Evolutionary conservation across 2,329 filamentous ascomycete genomes (phyloP), one percentile per base, ranked within the genome.

Genomic region (Alternaria ventricosa): DNA sequence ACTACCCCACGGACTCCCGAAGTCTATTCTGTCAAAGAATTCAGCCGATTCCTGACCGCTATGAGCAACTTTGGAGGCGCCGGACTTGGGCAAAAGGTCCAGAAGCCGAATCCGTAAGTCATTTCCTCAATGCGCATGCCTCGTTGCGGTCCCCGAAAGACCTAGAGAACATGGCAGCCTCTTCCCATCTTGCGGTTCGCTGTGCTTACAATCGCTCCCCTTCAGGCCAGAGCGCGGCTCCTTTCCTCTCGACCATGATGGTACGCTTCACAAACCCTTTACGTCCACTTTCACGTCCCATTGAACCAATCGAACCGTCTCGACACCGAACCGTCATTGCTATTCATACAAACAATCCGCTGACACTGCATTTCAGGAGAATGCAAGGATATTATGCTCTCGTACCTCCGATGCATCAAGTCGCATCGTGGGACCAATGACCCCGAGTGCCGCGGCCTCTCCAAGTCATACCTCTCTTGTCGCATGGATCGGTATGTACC

Each of bases 231-330:
- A 97, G 79, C 90, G 94, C 73, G 95, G 95, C 60, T 96, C 93
- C 74, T 98, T 98, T 77, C 95, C 95, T n/a, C 88, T 98, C 60
- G 95, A 98, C 80, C 94, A 97, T 75, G 94, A 97, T 80, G 93
- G 88, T 90, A 82, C 54, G 76, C 63, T 57, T 41, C 22, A 9
- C 27, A 3, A 12, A 5, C 54, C 60, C 54, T 12, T 20, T 6
- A 36, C 45, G 10, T 23, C 44, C 4, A 28, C 20, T 33, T 57
- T 28, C 61, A 92, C 90, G 91, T 75, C n/a, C 15, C 43, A 49
- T 10, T 22, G 43, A 13, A 41, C 41, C 25, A 15, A 8, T 18
- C 36, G 45, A 15, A 33, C 54, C 44, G 41, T 47, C 54, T 43
- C 33, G 51, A 28, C 49, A 60, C 43, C 49, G 13, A 27, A 44